Base-by-base conservation (phyloP, 164 flowering plant species). In the Chloranthus sessilifolius region DNA sequence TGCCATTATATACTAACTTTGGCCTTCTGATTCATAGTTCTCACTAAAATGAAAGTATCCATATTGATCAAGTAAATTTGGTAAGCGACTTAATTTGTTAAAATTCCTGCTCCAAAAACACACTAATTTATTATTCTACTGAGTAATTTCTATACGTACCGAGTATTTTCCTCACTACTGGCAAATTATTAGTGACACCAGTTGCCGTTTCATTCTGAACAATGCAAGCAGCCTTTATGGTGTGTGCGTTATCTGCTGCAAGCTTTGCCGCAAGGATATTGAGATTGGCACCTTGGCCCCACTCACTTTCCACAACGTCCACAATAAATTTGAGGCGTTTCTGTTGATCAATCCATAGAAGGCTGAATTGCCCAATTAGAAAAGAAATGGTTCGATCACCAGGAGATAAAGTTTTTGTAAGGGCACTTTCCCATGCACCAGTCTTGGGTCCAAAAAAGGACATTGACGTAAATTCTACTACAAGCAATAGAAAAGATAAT, bases 341-440 rank as follows among this genome's bases (percentile, higher is more conserved):
- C 75, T 91, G 95, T 71, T 88, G 96, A 64, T 91, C 96, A 43
- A 91, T 85, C 98, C 96, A 91, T 4, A 91, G 86, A 76, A 91
- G 70, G 61, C 96, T 85, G 78, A 88, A 91, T 67, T 91, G 98
- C 10, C 98, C 98, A 19, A 88, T 85, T 59, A 88, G 68, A 72
- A 91, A 91, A 0, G 96, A 91, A 1, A 91, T 66, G 35, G 47
- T 88, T 24, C 87, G 69, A 51, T 88, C 96, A 40, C 98, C 94
- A 38, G 98, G 98, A 9, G 98, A 85, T 14, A 91, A 51, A 1
- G 96, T 91, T 70, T 91, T 91, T 37, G 98, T 91, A 33, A 91
- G 81, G 20, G 98, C 94, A 74, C 98, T 91, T 60, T 88, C 98
- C 96, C 96, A 91, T 48, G 96, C 98, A 40, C 98, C 98, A 61